Base-by-base conservation (phyloP, 2,329 filamentous ascomycete genomes). In the Fusarium albosuccineum region DNA sequence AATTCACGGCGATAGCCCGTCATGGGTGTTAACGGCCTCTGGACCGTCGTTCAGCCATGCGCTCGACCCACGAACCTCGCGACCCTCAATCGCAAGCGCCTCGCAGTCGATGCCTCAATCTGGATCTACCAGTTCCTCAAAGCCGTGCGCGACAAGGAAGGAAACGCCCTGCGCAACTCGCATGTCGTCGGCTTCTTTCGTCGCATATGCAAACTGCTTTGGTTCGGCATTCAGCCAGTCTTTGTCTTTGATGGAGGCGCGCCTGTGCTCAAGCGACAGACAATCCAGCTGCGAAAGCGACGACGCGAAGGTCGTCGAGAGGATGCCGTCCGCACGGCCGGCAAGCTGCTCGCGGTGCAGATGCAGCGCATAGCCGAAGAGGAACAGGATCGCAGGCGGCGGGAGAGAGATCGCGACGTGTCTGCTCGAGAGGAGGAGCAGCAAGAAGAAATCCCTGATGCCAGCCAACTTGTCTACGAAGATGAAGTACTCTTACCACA, bases 71-170 rank as follows among this genome's bases (percentile, higher is more conserved):
- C 97, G 66, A 97, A 97, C 79, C 91, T 99, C 73, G 94, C 97
- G 73, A 97, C 95, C 13, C 89, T 99, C 63, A 98, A 98, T 79
- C 93, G 92, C 72, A 97, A 97, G 81, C 93, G 96, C 14, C 91
- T 99, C 50, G 97, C 96, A 46, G 93, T 99, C 70, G 96, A 99
- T 81, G 96, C 97, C 60, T 97, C 94, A 11, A 99, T 99, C 77
- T 99, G 96, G 96, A 98, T 99, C 73, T 99, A 99, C 84, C 96
- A 99, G 77, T 99, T 99, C 75, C 89, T 99, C 73, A 99, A 99
- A 82, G 96, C 97, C 9, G 96, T 99, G 10, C 94, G 96, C 73
- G 96, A 99, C 81, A 97, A 98, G 75, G 96, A 99, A 80, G 96
- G 96, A 55, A 97, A 99, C 76, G 96, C 96, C 1, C 85, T 99